Evolutionary conservation across 306 rosid species (phyloP), one percentile per base, ranked within the genome.

Genomic region (Phaseolus lunatus): DNA sequence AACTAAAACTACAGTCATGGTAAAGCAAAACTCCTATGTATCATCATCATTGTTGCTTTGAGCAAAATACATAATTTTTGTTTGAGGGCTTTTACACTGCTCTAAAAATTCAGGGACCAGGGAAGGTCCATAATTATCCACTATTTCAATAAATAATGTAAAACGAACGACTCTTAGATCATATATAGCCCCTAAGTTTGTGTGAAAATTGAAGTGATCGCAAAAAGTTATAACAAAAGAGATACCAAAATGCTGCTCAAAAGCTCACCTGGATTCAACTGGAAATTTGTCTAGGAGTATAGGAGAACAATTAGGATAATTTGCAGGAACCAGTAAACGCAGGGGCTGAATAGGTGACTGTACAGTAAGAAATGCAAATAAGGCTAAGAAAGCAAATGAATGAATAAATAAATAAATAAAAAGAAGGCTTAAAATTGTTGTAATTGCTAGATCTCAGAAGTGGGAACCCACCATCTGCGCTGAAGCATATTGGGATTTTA

Each of bases 321-420:
- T 88, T 84, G 89, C 77, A 18, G 98, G 98, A 83, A 95, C 92
- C 64, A 92, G 93, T 88, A 95, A 88, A 74, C 90, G 88, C 75
- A 95, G 77, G 33, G 98, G 98, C 81, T 83, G 95, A 86, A 92
- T 90, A 61, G 97, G 96, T 73, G 93, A 84, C 98, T 92, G 97
- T 91, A 86, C 43, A 68, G 52, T 20, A 80, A 80, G 26, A 69
- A 80, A 81, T 53, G 53, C 5, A 24, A 33, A 66, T 84, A 65
- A 85, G 74, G 77, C 22, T 23, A 67, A 70, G 52, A 49, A 65
- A 52, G 47, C 19, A 80, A 62, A 63, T 6, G 33, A 19, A 22
- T 37, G 78, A 57, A 67, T 5, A 39, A 19, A 15, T 9, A 20
- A 53, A n/a, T n/a, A n/a, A 53, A 61, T 5, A 24, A n/a, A n/a